Base-by-base conservation (phyloP, 1,284 basidiomycete species). In the Exobasidium rhododendri region DNA sequence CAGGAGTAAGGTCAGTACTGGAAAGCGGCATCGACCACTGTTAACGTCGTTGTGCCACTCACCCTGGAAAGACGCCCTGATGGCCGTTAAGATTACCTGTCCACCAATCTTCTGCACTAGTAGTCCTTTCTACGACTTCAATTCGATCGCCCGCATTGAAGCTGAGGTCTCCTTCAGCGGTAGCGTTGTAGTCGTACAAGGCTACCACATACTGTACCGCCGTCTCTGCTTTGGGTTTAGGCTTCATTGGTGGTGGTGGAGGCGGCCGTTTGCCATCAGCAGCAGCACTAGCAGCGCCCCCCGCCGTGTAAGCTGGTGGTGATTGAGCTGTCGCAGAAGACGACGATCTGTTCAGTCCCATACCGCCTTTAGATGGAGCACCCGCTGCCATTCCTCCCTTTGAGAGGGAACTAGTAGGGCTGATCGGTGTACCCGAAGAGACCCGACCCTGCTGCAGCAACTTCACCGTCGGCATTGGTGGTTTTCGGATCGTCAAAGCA, bases 71-170 rank as follows among this genome's bases (percentile, higher is more conserved):
- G 28, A 96, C 89, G 22, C 96, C 96, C 79, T 92, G 86, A 63
- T 81, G 81, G 1, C 93, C 94, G 69, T 91, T 87, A 66, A 97
- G 57, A 70, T 85, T 85, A 4, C 94, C 96, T 7, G 93, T 97
- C 94, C 94, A 99, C 94, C 94, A 98, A 78, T 98, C 96, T 77
- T 97, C 92, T 24, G 88, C 81, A 70, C 87, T 92, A 1, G 85
- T 86, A 11, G 90, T 90, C 77, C 88, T 86, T 81, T 96, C 89
- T 30, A 96, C 85, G 58, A 98, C 84, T 81, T 96, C 92, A 80
- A 99, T 97, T 67, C 86, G 83, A 80, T 98, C 94, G n/a, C 96
- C 96, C 1, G 87, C 86, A 62, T 83, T 86, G 83, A 99, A 99
- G 0, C 87, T 89, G 58, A 99, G 82, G 80, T 99, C 94, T 0